phyloP scores from a whole-genome alignment of 2,329 filamentous ascomycete species.

The Calonectria fujianensis region DNA sequence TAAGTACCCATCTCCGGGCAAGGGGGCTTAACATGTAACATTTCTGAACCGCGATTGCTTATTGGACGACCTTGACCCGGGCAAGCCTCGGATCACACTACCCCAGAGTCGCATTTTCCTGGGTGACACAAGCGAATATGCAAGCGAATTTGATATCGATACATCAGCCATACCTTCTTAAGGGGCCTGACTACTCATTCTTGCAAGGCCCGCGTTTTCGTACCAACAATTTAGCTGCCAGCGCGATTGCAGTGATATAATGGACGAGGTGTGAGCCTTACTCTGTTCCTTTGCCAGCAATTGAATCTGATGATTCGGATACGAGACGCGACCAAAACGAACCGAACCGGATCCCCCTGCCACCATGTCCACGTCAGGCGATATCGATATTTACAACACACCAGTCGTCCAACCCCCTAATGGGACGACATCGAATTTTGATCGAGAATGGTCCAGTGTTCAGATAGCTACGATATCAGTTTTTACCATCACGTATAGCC shows the following conservation, averaged over 20 bases:
- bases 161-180: neutral
- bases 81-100: neutral
- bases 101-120: neutral
- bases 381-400: slow-evolving; percentile 31
- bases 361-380: neutral
- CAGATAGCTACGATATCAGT: slow-evolving; percentile 34
- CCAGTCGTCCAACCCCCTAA: slow-evolving; percentile 30
- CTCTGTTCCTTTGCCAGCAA: neutral
- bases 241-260: neutral
- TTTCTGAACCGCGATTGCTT: neutral
- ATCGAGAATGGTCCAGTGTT: slow-evolving; percentile 27
- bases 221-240: neutral
- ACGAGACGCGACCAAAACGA: neutral
- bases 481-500: slow-evolving; percentile 35
- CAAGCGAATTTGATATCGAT: neutral
- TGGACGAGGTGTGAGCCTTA: neutral
- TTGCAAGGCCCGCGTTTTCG: neutral
- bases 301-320: neutral
- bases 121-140: neutral
- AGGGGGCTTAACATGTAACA: neutral
- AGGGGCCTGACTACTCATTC: neutral
- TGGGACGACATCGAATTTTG: slow-evolving; percentile 33
- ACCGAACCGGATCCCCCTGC: neutral
- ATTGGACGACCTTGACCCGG: neutral
- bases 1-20: neutral